These are phyloP conservation scores for Penicillium longicatenatum DNA, from an alignment of 495 filamentous ascomycete genomes.

Conservation along the genomic window DNA sequence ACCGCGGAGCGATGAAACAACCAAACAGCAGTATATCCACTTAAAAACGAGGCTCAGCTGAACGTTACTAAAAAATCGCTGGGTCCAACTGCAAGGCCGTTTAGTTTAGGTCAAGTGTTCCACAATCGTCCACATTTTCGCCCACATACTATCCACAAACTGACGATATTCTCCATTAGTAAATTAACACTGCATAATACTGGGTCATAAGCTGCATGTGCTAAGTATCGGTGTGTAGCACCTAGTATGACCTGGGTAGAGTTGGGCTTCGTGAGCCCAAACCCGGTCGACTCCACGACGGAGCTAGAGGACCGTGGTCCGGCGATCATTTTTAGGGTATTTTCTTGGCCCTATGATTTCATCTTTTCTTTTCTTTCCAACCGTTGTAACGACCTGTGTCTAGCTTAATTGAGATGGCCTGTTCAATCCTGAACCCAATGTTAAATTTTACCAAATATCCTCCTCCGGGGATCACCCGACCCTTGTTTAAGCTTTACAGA, in stretches of 20 bases:
- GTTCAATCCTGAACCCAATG: not conserved
- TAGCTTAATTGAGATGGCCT: not conserved
- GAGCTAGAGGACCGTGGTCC: not conserved
- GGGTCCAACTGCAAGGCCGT: conserved; percentile 1
- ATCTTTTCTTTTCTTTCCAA: not conserved
- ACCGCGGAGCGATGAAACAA: not conserved
- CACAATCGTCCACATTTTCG: not conserved
- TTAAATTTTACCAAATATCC: not conserved
- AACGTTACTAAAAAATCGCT: not conserved
- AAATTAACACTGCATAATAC: not conserved
- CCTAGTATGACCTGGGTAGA: not conserved
- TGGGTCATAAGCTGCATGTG: not conserved
- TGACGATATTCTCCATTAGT: not conserved
- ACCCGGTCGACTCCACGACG: not conserved
- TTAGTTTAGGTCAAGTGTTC: not conserved
- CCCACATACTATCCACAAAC: not conserved
- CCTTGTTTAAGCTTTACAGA: not conserved
- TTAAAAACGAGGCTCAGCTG: conserved; percentile 4
- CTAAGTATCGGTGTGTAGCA: not conserved
- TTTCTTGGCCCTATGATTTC: not conserved
- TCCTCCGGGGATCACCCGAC: not conserved
- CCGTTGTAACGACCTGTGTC: not conserved
- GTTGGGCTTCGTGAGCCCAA: not conserved
- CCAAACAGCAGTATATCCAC: not conserved
- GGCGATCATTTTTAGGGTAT: not conserved